A percentile compares a stretch with the other conserved stretches of the same genome.
Conservation (phyloP, 371 early-diverging fungal species). For the Mortierella sp. region DNA sequence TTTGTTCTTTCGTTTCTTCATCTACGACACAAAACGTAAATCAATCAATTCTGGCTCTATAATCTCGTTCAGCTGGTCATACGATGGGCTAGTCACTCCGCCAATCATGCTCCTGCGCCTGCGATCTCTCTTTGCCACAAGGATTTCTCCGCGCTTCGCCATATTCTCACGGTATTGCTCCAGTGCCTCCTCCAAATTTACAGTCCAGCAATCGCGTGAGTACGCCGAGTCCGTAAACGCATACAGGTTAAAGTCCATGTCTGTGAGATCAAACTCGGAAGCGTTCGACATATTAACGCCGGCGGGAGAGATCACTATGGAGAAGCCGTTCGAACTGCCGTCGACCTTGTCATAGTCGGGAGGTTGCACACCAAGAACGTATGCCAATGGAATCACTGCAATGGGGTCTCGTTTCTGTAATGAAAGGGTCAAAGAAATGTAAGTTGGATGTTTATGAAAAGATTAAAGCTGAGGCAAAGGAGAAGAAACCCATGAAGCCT, state of each 20-base stretch:
- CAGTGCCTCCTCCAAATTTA: constrained; percentile 34
- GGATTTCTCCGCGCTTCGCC: constrained; percentile 6
- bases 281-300: constrained; percentile 23
- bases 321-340: constrained; percentile 38
- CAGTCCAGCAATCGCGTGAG: constrained; percentile 30
- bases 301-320: constrained; percentile 15
- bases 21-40: constrained; percentile 33
- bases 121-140: constrained; percentile 17
- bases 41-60: constrained; percentile 40
- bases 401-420: constrained; percentile 38
- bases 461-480: not conserved
- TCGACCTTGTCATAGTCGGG: constrained; percentile 54
- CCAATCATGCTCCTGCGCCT: constrained; percentile 8
- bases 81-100: constrained; percentile 30
- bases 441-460: not conserved
- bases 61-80: constrained; percentile 57
- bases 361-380: constrained; percentile 25
- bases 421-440: not conserved
- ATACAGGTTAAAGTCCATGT: constrained; percentile 37
- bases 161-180: constrained; percentile 36
- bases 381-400: constrained; percentile 26
- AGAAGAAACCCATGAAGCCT: not conserved
- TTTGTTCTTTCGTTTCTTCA: not conserved
- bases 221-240: constrained; percentile 38
- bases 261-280: constrained; percentile 12